These are phyloP conservation scores for Aegilops sharonensis DNA, from an alignment of 176 grass and related monocot species.

Conservation along the genomic window DNA sequence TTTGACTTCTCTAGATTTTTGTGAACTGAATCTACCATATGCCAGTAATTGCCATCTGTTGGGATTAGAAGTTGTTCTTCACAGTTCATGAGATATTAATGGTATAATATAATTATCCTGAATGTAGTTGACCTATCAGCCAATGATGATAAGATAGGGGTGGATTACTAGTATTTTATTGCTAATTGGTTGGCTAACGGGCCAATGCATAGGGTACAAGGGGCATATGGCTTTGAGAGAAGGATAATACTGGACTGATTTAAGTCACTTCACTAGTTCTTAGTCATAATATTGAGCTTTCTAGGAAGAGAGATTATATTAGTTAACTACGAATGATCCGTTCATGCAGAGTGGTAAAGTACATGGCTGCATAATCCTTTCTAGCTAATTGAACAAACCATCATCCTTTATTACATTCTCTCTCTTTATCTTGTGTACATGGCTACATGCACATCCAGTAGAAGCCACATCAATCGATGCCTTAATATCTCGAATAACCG, in stretches of 20 bases:
- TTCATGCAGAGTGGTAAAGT: conserved; percentile 6
- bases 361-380: not conserved
- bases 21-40: not conserved
- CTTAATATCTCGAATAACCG: not conserved
- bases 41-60: not conserved
- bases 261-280: not conserved
- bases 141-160: not conserved
- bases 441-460: not conserved
- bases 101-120: not conserved
- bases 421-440: not conserved
- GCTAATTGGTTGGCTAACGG: not conserved
- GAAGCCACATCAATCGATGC: not conserved
- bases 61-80: not conserved
- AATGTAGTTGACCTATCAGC: not conserved
- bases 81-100: not conserved
- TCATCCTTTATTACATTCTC: not conserved
- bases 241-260: not conserved
- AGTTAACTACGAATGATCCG: not conserved
- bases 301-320: conserved; percentile 1
- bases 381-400: not conserved
- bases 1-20: conserved; percentile 1
- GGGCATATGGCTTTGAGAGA: not conserved
- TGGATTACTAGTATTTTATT: not conserved
- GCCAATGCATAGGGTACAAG: not conserved
- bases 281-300: not conserved